Evolutionary conservation across 2,329 filamentous ascomycete species (phyloP), one percentile per base, ranked within the genome.

Genomic region (Thermoascus crustaceus): DNA sequence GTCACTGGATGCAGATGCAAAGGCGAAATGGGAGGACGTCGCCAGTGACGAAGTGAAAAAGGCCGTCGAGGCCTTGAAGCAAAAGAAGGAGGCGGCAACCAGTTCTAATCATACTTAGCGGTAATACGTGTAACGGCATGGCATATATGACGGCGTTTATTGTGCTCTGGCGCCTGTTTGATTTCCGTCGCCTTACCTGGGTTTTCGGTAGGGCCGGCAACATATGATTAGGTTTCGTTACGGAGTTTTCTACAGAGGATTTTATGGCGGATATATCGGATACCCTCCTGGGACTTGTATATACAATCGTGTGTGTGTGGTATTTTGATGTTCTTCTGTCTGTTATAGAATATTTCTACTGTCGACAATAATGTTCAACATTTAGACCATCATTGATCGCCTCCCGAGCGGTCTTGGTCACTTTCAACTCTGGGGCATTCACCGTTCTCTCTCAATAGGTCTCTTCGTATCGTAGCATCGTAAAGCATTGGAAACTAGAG

Each of bases 31-130:
- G 73, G 84, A 93, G 63, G 77, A 73, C 47, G 73, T 85, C 50
- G 88, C 87, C 9, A 75, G 71, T 11, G 75, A 79, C 29, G 87
- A 94, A 63, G 89, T 95, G 3, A 76, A 79, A 40, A 78, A 73
- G 48, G 86, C 86, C 10, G 70, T 94, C 34, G 71, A 55, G 17
- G 38, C 42, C 9, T 42, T 64, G 16, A 50, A 45, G 33, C 48
- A 50, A 21, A 43, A 41, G 14, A 44, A 41, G 20, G 20, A 34
- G 3, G 23, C 21, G 30, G 33, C 27, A 29, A 19, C 8, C 13
- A 34, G 21, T 29, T 13, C 25, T 30, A 16, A 19, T 30, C 11
- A 24, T 36, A 22, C 30, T 36, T 11, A 11, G 11, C 14, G 19
- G 16, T 14, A 3, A 25, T 33, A 11, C 31, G 7, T 33, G 19